These are phyloP conservation scores for Fusarium sp. DNA, from an alignment of 2,329 filamentous ascomycete genomes.

Conservation along the genomic window DNA sequence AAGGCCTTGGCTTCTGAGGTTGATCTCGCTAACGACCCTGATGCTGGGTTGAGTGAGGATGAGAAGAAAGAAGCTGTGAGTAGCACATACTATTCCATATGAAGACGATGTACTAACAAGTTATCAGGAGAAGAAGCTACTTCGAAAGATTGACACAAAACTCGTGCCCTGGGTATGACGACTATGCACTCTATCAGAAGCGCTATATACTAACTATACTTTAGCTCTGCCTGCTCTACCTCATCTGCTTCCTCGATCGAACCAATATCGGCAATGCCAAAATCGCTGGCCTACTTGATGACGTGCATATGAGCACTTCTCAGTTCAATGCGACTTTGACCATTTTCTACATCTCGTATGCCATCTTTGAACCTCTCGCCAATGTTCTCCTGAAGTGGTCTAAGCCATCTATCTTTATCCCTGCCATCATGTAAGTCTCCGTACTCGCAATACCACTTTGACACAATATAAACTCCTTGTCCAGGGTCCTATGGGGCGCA, in stretches of 20 bases:
- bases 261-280: constrained; percentile 85
- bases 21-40: constrained; percentile 58
- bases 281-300: constrained; percentile 67
- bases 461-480: constrained; percentile 39
- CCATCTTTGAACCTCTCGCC: constrained; percentile 82
- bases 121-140: constrained; percentile 71
- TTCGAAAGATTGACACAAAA: constrained; percentile 73
- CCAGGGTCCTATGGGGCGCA: constrained; percentile 74
- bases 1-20: constrained; percentile 51
- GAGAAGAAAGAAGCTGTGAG: constrained; percentile 74
- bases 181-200: not conserved
- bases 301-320: constrained; percentile 73
- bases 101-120: constrained; percentile 16
- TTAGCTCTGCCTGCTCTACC: constrained; percentile 78
- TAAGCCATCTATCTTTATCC: constrained; percentile 84
- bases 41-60: constrained; percentile 75
- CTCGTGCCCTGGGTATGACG: constrained; percentile 71
- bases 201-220: constrained; percentile 10
- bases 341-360: constrained; percentile 90
- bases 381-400: constrained; percentile 85
- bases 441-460: not conserved
- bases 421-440: constrained; percentile 79
- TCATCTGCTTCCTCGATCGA: constrained; percentile 81
- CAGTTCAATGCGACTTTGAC: constrained; percentile 84
- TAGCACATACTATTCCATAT: constrained; percentile 19